Conservation (phyloP, 768 basidiomycete genomes). For the Wakefieldia striispora region DNA sequence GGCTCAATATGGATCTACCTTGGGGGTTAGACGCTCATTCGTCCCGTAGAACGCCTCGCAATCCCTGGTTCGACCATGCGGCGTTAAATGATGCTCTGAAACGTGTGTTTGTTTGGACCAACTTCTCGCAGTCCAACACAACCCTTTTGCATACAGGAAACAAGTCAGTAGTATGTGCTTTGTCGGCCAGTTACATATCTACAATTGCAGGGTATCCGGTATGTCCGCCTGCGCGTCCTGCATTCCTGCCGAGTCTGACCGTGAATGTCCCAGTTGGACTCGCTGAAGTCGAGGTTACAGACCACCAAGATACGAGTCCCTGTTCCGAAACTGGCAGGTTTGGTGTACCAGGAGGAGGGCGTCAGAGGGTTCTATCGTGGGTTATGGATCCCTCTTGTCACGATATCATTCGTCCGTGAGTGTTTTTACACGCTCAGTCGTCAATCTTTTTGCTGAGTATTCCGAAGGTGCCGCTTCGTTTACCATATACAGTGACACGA, state of each 20-base stretch:
- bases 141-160: conserved; percentile 48
- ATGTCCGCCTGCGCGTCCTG: conserved; percentile 8
- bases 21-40: conserved; percentile 20
- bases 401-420: conserved; percentile 94
- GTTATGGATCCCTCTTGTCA: conserved; percentile 88
- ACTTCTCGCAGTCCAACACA: conserved; percentile 1
- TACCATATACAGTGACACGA: conserved; percentile 85
- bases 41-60: conserved; percentile 46
- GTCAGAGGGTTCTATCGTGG: conserved; percentile 88
- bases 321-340: conserved; percentile 64
- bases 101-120: conserved; percentile 41
- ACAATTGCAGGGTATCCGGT: conserved; percentile 92
- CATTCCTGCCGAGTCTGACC: neutral
- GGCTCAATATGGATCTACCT: neutral
- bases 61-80: conserved; percentile 60
- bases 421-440: conserved; percentile 25
- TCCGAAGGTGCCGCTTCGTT: conserved; percentile 80
- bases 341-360: conserved; percentile 84
- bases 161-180: conserved; percentile 86
- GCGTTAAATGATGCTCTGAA: conserved; percentile 64
- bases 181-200: conserved; percentile 88
- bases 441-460: conserved; percentile 3
- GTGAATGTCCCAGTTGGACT: conserved; percentile 66
- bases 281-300: conserved; percentile 90
- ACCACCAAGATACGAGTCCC: conserved; percentile 75